A percentile compares a stretch with the other conserved stretches of the same genome.
These are phyloP conservation scores for Microbotryum saponariae DNA, from an alignment of 1,284 basidiomycete genomes.

Conservation along the genomic window DNA sequence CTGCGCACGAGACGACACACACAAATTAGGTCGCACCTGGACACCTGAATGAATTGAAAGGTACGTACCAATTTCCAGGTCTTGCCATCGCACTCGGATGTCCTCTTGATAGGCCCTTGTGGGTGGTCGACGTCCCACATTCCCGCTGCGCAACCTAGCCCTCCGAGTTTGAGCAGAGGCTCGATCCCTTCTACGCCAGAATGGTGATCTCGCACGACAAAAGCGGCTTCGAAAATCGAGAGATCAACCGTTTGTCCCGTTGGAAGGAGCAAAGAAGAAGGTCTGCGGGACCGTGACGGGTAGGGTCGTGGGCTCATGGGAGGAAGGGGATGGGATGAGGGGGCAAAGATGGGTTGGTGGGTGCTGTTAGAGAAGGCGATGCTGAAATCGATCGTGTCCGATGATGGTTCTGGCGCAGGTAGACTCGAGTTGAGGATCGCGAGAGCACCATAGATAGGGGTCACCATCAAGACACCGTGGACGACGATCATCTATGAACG, in stretches of 20 bases:
- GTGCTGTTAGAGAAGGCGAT: not conserved
- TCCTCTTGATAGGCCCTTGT: slow-evolving; percentile 32
- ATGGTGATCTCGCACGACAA: slow-evolving; percentile 52
- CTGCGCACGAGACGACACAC: not conserved
- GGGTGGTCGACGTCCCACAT: slow-evolving; percentile 45
- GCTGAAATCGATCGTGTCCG: not conserved
- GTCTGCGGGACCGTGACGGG: slow-evolving; percentile 24
- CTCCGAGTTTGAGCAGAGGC: slow-evolving; percentile 44
- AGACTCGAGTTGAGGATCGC: slow-evolving; percentile 15
- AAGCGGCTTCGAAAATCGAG: slow-evolving; percentile 39
- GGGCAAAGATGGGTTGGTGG: slow-evolving; percentile 15
- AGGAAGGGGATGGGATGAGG: slow-evolving; percentile 55
- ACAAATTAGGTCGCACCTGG: not conserved
- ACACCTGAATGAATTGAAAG: not conserved
- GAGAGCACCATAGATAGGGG: slow-evolving; percentile 19
- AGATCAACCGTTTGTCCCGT: slow-evolving; percentile 14
- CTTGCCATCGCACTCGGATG: slow-evolving; percentile 40
- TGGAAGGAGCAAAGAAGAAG: slow-evolving; percentile 11
- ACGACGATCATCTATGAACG: slow-evolving; percentile 23
- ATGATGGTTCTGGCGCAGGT: not conserved
- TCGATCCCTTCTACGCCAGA: slow-evolving; percentile 54
- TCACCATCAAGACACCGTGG: slow-evolving; percentile 23
- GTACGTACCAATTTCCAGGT: slow-evolving; percentile 51
- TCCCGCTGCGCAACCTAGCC: slow-evolving; percentile 54
- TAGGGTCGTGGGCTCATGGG: slow-evolving; percentile 41